Base-by-base conservation (phyloP, 164 flowering plant species). In the Aristolochia fimbriata region DNA sequence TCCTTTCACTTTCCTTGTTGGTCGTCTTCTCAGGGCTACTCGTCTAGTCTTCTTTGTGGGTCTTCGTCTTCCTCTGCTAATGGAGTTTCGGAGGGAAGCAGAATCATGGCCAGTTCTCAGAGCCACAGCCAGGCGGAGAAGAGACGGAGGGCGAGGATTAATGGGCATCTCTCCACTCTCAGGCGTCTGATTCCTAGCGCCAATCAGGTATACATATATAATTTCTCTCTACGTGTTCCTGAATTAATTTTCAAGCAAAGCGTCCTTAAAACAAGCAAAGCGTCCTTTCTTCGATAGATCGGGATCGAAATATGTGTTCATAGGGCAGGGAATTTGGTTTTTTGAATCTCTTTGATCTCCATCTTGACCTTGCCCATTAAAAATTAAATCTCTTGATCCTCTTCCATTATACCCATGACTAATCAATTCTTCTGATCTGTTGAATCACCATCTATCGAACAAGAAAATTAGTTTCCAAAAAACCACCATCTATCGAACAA, bases 91-190 rank as follows among this genome's bases (percentile, higher is more conserved):
- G 62, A 83, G 31, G 86, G 30, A 27, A 27, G 76, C 19, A 61
- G 76, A 64, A 81, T 87, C 27, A 71, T 78, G 5, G 79, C 81
- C 4, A 84, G 88, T 53, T 72, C 81, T 23, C 78, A 57, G 66
- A 85, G 80, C 65, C 95, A 90, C 60, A 85, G 84, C 55, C 91
- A 90, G 60, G 97, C 95, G 41, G 97, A 90, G 79, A 82, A 74
- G 64, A 70, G 91, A 22, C 67, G 97, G 33, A 71, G 97, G 57
- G 85, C 84, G 72, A 72, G 95, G 60, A 90, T 90, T 63, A 90
- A 90, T 49, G 70, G 80, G 6, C 97, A 87, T 62, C 88, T 90
- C 47, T 78, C 83, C 61, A 77, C 73, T 63, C 88, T 87, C 25
- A 68, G 97, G 0, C 66, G 59, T 52, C 75, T 87, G 43, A 87